Evolutionary conservation across 352 stramenopile genomes (phyloP).

Genomic region (Phytophthora melonis): DNA sequence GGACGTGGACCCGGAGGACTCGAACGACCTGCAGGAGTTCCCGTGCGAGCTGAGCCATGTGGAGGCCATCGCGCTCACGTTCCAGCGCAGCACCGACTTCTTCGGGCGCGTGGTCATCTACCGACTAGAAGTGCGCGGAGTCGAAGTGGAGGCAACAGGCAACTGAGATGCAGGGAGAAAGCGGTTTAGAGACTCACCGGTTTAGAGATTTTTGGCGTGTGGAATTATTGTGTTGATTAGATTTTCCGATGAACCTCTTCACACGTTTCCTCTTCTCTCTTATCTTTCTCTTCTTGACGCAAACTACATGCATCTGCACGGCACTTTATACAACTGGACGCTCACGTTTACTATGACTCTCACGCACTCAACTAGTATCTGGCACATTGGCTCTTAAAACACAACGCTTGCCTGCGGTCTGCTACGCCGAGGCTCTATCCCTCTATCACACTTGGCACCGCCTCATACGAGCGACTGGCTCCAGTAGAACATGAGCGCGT

Average conservation of each 20-base stretch:
- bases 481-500: conserved; percentile 90
- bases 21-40: conserved; percentile 69
- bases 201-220: not conserved
- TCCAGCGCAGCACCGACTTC: conserved; percentile 75
- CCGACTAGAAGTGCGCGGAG: conserved; percentile 53
- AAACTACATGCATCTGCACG: conserved; percentile 27
- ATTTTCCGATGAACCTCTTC: conserved; percentile 27
- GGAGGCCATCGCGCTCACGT: conserved; percentile 57
- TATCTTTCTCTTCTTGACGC: not conserved
- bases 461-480: conserved; percentile 77
- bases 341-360: conserved; percentile 25
- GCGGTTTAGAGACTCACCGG: no score
- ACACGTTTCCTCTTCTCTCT: not conserved
- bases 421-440: conserved; percentile 28
- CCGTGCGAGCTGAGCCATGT: conserved; percentile 33
- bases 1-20: conserved; percentile 55
- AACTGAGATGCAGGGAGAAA: not conserved
- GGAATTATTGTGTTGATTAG: conserved; percentile 9
- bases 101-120: conserved; percentile 82
- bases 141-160: conserved; percentile 23
- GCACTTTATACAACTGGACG: conserved; percentile 13
- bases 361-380: conserved; percentile 17
- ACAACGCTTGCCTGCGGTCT: conserved; percentile 26
- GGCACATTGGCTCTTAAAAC: conserved; percentile 33
- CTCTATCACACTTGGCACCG: conserved; percentile 6